These are phyloP conservation scores for Castanopsis chinensis DNA, from an alignment of 306 rosid genomes.

Conservation along the genomic window DNA sequence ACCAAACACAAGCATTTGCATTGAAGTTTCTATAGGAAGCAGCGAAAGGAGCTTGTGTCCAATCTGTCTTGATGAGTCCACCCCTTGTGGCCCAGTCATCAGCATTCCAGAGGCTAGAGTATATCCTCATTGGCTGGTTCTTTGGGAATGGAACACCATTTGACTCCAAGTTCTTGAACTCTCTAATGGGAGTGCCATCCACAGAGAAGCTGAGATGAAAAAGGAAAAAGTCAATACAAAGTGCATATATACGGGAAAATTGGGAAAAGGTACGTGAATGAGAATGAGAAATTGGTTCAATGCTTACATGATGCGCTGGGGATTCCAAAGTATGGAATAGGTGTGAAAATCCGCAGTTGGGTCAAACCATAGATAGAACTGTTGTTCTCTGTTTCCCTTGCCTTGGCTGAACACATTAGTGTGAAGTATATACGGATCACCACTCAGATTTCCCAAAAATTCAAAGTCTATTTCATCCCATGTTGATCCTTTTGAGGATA, in stretches of 20 bases:
- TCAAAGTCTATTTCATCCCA: constrained; percentile 86
- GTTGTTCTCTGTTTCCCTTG: constrained; percentile 74
- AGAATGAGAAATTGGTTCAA: not conserved
- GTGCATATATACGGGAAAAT: not conserved
- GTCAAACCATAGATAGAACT: constrained; percentile 74
- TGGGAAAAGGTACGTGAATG: too few relatives aligned
- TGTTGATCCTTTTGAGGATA: constrained; percentile 53
- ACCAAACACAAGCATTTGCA: constrained; percentile 54
- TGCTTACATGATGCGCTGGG: constrained; percentile 47
- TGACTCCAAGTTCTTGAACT: constrained; percentile 68
- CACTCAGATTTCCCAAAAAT: constrained; percentile 65
- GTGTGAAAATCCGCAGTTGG: constrained; percentile 77
- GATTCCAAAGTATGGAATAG: constrained; percentile 69
- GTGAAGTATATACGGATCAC: constrained; percentile 70
- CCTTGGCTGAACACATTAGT: constrained; percentile 74
- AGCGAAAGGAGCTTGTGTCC: constrained; percentile 59
- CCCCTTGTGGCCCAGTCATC: constrained; percentile 94
- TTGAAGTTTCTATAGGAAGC: constrained; percentile 61
- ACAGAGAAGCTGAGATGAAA: constrained; percentile 46
- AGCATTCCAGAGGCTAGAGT: constrained; percentile 70
- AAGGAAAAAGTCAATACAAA: too few relatives aligned
- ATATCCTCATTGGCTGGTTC: constrained; percentile 55
- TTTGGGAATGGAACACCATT: constrained; percentile 54
- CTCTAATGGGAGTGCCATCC: constrained; percentile 70
- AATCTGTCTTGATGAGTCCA: constrained; percentile 65